These are phyloP conservation scores for Fagus sylvatica DNA, from an alignment of 306 rosid genomes.

Conservation along the genomic window DNA sequence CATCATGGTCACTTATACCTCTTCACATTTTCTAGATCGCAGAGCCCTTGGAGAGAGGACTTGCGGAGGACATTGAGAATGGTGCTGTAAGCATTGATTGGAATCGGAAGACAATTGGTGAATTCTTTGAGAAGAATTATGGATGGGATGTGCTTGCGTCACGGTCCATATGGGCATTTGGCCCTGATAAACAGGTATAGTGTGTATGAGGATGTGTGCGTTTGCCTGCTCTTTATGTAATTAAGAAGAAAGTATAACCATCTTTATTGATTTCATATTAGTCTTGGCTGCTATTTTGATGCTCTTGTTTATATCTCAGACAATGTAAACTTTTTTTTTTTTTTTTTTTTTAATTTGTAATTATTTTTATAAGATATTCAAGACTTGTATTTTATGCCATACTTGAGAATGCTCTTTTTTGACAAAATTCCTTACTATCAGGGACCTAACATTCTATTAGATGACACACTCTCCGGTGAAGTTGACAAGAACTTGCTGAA, in stretches of 20 bases:
- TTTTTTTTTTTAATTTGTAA: no score
- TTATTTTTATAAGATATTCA: neutral
- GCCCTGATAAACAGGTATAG: conserved; percentile 91
- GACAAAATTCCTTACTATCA: conserved; percentile 30
- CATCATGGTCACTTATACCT: neutral
- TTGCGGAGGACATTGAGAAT: conserved; percentile 97
- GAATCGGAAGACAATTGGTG: conserved; percentile 86
- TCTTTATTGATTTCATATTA: neutral
- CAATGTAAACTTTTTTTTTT: neutral
- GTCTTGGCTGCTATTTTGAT: neutral
- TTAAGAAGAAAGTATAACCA: neutral
- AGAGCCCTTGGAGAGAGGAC: conserved; percentile 95
- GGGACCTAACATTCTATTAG: conserved; percentile 96
- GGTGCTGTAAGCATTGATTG: conserved; percentile 94
- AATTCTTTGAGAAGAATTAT: conserved; percentile 89
- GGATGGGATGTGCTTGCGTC: conserved; percentile 99
- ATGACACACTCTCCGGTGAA: conserved; percentile 93
- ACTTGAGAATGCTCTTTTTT: conserved; percentile 13
- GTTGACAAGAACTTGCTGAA: conserved; percentile 83
- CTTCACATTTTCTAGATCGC: conserved; percentile 61
- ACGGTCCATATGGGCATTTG: conserved; percentile 97
- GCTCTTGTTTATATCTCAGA: neutral
- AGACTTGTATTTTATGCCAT: neutral
- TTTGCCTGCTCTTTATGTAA: neutral
- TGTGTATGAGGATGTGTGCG: neutral